phyloP scores from a whole-genome alignment of 129 eudicot genomes.

The Chrysanthemum lavandulifolium region DNA sequence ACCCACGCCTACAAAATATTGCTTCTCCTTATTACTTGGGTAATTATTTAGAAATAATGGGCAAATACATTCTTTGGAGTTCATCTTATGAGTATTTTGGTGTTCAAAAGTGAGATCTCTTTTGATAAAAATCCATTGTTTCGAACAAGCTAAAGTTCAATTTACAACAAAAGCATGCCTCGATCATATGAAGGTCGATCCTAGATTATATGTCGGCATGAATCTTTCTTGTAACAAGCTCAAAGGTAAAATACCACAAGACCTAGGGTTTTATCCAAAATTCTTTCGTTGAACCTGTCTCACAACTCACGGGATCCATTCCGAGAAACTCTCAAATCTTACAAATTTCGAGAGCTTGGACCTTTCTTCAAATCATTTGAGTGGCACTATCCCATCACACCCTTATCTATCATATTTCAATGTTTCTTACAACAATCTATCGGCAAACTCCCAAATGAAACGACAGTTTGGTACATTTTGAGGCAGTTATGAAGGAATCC shows the following conservation, averaged over 20 bases:
- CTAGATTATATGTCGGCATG: constrained; percentile 28
- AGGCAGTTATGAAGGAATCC: constrained; percentile 25
- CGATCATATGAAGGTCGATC: constrained; percentile 24
- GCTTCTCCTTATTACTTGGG: not conserved
- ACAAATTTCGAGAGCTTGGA: constrained; percentile 19
- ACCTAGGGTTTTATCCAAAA: constrained; percentile 18
- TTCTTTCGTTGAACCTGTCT: constrained; percentile 29
- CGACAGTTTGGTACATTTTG: constrained; percentile 25
- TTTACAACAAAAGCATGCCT: constrained; percentile 21
- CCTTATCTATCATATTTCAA: constrained; percentile 3
- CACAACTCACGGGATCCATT: constrained; percentile 26
- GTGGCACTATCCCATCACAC: constrained; percentile 18
- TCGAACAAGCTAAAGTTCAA: constrained; percentile 5
- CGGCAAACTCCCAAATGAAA: constrained; percentile 25
- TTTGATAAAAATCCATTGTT: not conserved
- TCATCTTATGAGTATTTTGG: not conserved
- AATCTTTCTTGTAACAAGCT: constrained; percentile 32
- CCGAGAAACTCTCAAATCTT: constrained; percentile 25
- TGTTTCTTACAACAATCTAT: constrained; percentile 30
- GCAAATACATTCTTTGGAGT: too few relatives aligned
- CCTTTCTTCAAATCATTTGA: constrained; percentile 23
- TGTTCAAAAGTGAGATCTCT: not conserved
- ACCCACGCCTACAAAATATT: constrained; percentile 28
- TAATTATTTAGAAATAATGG: not conserved
- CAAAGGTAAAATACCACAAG: constrained; percentile 24